Percentiles rank a stretch among this genome's conserved stretches.
Conservation (phyloP, 139 green algal species). For the Diplosphaera chodatii region DNA sequence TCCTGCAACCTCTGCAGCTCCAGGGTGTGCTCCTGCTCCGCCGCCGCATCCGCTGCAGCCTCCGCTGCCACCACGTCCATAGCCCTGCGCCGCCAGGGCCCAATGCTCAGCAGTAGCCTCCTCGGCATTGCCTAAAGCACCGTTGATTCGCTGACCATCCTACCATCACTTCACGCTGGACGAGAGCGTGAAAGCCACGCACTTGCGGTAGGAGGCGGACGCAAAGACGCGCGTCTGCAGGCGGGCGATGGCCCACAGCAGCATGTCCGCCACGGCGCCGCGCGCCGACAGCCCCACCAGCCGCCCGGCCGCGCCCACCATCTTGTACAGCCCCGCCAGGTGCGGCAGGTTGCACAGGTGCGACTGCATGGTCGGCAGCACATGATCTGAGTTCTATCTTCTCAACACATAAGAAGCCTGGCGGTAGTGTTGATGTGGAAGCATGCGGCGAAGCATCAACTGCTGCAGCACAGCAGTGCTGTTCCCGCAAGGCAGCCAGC, state of each 20-base stretch:
- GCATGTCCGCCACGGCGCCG: conserved; percentile 42
- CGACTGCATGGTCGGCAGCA: neutral
- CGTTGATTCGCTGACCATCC: too few relatives aligned
- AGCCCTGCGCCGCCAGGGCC: conserved; percentile 5
- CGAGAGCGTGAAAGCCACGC: too few relatives aligned
- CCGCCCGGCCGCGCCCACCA: conserved; percentile 8
- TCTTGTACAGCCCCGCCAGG: conserved; percentile 63
- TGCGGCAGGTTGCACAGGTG: conserved; percentile 53
- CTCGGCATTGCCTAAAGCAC: too few relatives aligned
- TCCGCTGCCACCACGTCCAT: conserved; percentile 23
- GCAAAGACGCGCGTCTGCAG: conserved; percentile 45
- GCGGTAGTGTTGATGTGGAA: too few relatives aligned
- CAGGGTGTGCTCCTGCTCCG: conserved; percentile 1
- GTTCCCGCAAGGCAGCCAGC: too few relatives aligned
- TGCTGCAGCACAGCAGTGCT: too few relatives aligned
- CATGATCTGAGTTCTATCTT: too few relatives aligned
- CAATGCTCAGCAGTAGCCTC: conserved; percentile 13
- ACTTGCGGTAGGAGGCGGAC: conserved; percentile 18
- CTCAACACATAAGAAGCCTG: too few relatives aligned
- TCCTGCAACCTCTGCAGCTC: conserved; percentile 18
- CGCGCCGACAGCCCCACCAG: conserved; percentile 13
- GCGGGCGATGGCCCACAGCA: conserved; percentile 60
- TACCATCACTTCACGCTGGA: too few relatives aligned
- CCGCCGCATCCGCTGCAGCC: conserved; percentile 17
- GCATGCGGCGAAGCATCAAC: too few relatives aligned